Evolutionary conservation across 441 rosid species (phyloP).

Genomic region (Pelargonium cotyledonis): DNA sequence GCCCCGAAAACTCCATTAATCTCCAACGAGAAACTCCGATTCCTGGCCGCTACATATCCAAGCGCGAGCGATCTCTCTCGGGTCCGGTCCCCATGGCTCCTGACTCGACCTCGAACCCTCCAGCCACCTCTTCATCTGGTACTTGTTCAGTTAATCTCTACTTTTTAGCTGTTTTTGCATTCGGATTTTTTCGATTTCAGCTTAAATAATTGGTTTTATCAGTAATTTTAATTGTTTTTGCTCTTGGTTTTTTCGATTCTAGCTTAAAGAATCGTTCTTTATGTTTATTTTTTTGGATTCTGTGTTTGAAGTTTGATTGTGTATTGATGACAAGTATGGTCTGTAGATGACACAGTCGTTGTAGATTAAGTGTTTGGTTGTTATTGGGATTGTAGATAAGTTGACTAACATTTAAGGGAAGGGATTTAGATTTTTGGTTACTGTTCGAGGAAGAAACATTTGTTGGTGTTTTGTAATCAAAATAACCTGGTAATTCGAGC

Average conservation of each 20-base stretch:
- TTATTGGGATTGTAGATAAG: background rate
- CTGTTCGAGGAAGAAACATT: too few species aligned
- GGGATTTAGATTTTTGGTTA: too few species aligned
- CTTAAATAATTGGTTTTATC: too few species aligned
- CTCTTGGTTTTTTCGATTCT: too few species aligned
- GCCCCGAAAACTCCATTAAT: constrained; percentile 3
- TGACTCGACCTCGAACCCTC: constrained; percentile 13
- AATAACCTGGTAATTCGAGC: too few species aligned
- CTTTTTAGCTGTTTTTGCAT: background rate
- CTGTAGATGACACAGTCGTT: background rate
- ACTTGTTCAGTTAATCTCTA: background rate
- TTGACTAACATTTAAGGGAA: too few species aligned
- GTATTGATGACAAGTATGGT: background rate
- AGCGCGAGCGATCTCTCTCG: constrained; percentile 50
- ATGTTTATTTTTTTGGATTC: background rate
- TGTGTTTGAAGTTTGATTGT: background rate
- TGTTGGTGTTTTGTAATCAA: too few species aligned
- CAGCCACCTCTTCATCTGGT: background rate
- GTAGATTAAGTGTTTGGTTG: background rate
- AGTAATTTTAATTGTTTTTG: too few species aligned
- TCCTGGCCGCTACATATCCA: constrained; percentile 60
- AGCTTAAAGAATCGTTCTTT: too few species aligned
- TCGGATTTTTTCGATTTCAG: background rate
- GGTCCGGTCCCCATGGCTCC: constrained; percentile 21
- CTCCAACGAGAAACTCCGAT: constrained; percentile 31